phyloP scores from a whole-genome alignment of 2,329 filamentous ascomycete species.

The Cladosporium phlei region DNA sequence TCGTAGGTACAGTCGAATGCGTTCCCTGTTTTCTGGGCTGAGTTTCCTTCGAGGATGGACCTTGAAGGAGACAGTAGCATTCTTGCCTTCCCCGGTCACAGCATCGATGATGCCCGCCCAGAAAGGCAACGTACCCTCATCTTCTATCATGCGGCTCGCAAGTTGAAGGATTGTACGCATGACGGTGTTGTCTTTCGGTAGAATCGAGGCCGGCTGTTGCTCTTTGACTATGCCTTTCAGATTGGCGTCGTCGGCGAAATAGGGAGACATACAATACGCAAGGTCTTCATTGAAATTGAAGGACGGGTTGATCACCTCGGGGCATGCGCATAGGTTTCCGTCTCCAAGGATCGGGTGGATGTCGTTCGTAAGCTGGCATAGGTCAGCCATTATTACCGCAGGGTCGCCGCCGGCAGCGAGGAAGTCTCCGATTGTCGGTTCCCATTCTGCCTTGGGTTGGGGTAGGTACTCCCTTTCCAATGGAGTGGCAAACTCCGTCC shows the following conservation, averaged over 20 bases:
- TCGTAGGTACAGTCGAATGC: too few species aligned
- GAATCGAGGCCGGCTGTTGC: not conserved
- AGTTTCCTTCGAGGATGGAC: not conserved
- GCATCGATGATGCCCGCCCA: not conserved
- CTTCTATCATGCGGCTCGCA: not conserved
- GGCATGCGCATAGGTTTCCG: not conserved
- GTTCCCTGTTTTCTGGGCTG: too few species aligned
- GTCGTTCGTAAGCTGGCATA: not conserved
- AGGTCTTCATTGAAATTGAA: too few species aligned
- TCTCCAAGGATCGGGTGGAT: not conserved
- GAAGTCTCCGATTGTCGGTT: not conserved
- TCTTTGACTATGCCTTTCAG: not conserved
- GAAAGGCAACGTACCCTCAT: not conserved
- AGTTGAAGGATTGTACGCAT: not conserved
- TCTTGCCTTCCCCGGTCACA: not conserved
- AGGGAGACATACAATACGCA: not conserved
- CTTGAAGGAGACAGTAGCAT: too few species aligned
- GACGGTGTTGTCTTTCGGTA: not conserved
- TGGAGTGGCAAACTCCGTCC: too few species aligned
- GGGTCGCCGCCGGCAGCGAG: not conserved
- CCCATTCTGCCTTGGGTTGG: too few species aligned
- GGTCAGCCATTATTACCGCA: not conserved
- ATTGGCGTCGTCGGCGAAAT: not conserved
- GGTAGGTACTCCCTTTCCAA: too few species aligned
- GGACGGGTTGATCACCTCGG: too few species aligned